Conservation (phyloP, 2,329 filamentous ascomycete species). For the Orbilia brochopaga region DNA sequence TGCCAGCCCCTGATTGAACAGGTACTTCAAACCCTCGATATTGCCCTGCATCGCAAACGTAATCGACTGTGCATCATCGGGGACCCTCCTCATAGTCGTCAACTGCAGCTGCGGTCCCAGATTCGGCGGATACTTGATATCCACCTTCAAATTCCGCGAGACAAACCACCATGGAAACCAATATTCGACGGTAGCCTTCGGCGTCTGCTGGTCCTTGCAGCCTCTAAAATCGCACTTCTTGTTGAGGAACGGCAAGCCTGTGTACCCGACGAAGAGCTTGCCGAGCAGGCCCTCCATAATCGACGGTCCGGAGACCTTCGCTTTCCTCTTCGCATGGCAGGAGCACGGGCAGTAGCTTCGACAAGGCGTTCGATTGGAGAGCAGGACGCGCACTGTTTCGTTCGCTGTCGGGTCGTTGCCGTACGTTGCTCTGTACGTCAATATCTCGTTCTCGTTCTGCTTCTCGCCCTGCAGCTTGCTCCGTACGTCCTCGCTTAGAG, state of each 20-base stretch:
- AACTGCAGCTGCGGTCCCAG: conserved; percentile 21
- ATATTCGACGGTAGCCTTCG: conserved; percentile 10
- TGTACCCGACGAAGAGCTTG: conserved; percentile 10
- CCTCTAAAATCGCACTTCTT: conserved; percentile 18
- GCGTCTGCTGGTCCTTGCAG: conserved; percentile 8
- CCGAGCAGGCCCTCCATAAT: conserved; percentile 8
- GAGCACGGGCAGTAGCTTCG: conserved; percentile 20
- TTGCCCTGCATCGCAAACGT: conserved; percentile 17
- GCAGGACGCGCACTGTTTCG: conserved; percentile 10
- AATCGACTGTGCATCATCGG: conserved; percentile 13
- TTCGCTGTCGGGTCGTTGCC: neutral
- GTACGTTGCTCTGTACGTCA: too few species aligned
- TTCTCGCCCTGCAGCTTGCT: conserved; percentile 13
- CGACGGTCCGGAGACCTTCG: neutral
- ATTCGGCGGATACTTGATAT: conserved; percentile 7
- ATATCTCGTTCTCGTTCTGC: neutral
- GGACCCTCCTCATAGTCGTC: conserved; percentile 12
- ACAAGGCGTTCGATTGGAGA: conserved; percentile 5
- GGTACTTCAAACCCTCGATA: conserved; percentile 14
- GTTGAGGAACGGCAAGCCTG: conserved; percentile 15
- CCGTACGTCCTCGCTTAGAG: conserved; percentile 9
- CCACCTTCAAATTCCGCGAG: conserved; percentile 11
- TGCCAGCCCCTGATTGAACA: conserved; percentile 17
- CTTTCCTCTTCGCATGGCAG: conserved; percentile 20
- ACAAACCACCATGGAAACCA: conserved; percentile 30